Conservation (phyloP, 208 protist genomes). For the Porcisia deanei region DNA sequence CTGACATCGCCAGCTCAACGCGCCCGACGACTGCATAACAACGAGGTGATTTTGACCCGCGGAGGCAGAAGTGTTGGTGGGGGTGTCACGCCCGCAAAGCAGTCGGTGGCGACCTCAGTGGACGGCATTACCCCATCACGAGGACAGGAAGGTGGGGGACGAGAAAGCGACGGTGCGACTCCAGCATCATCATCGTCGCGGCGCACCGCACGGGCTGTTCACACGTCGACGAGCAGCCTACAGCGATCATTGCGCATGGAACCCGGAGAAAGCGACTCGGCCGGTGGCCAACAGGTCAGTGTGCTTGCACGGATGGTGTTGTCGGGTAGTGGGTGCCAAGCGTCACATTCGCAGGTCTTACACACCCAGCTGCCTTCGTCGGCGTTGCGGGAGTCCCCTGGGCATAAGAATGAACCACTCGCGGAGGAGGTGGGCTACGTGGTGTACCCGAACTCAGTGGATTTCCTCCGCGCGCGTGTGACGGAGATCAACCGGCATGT, state of each 20-base stretch:
- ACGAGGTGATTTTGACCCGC: neutral
- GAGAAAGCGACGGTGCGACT: neutral
- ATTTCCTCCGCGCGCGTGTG: slow-evolving; percentile 33
- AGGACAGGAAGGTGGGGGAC: neutral
- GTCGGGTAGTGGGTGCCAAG: neutral
- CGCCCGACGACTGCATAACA: neutral
- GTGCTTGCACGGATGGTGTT: neutral
- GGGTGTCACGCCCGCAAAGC: neutral
- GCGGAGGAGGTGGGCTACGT: slow-evolving; percentile 19
- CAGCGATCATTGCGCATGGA: neutral
- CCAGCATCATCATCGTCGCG: neutral
- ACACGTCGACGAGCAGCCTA: neutral
- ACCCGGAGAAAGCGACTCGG: neutral
- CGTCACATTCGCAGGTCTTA: slow-evolving; percentile 6
- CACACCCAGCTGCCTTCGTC: slow-evolving; percentile 24
- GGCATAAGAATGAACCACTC: neutral
- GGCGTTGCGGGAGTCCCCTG: neutral
- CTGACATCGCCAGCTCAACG: neutral
- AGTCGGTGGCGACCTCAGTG: slow-evolving; percentile 12
- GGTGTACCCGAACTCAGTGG: slow-evolving; percentile 29
- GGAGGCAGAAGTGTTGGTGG: neutral
- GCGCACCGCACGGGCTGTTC: neutral
- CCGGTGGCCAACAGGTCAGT: neutral
- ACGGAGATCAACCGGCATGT: slow-evolving; percentile 52
- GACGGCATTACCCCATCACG: slow-evolving; percentile 15